A percentile compares a stretch with the other conserved stretches of the same genome.
Evolutionary conservation across 2,329 filamentous ascomycete species (phyloP).

Genomic region (Metarhizium brunneum): DNA sequence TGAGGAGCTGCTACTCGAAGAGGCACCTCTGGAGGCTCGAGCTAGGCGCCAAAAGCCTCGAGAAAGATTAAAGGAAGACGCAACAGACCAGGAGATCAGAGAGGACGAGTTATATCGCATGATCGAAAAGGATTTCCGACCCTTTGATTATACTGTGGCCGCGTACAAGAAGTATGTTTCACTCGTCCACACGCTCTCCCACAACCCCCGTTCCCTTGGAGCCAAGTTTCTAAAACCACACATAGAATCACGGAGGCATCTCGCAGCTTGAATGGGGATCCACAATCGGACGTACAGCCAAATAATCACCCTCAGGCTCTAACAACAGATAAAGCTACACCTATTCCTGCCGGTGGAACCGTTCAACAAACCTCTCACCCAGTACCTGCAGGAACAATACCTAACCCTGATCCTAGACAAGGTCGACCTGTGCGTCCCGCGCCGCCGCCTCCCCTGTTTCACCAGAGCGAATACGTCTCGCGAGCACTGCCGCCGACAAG

Average conservation of each 20-base stretch:
- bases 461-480: constrained; percentile 36
- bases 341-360: constrained; percentile 20
- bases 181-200: no score
- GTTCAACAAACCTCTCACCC: constrained; percentile 4
- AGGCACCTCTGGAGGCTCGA: constrained; percentile 87
- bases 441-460: constrained; percentile 30
- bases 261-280: constrained; percentile 9
- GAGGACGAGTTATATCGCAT: constrained; percentile 89
- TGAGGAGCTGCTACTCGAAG: constrained; percentile 86
- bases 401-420: constrained; percentile 16
- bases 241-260: constrained; percentile 28
- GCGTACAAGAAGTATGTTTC: constrained; percentile 61
- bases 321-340: constrained; percentile 41
- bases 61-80: constrained; percentile 85
- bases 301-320: constrained; percentile 32
- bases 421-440: constrained; percentile 18
- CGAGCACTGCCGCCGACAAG: constrained; percentile 44
- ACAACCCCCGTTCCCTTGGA: neutral
- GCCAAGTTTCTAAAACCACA: constrained; percentile 10
- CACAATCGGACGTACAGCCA: neutral
- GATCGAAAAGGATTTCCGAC: constrained; percentile 89
- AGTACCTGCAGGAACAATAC: constrained; percentile 4
- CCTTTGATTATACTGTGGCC: constrained; percentile 87
- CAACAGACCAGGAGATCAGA: constrained; percentile 86
- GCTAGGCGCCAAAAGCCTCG: constrained; percentile 89